These are phyloP conservation scores for Aspergillus neoniger DNA, from an alignment of 2,329 filamentous ascomycete genomes.

Conservation along the genomic window DNA sequence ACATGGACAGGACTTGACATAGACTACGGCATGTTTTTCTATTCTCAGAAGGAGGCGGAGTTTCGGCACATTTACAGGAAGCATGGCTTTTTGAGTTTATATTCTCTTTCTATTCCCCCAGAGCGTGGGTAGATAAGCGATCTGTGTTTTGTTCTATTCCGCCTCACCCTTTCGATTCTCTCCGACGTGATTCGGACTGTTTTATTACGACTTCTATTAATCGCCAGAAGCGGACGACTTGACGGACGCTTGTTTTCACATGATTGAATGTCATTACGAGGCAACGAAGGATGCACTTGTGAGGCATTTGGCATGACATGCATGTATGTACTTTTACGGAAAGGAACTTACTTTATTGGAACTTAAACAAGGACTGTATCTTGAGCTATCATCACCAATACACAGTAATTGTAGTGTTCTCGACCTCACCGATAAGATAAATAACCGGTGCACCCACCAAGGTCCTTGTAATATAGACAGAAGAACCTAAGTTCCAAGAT, in stretches of 20 bases:
- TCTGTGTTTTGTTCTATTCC: conserved; percentile 12
- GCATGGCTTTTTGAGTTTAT: conserved; percentile 9
- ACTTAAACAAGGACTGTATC: conserved; percentile 1
- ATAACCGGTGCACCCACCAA: not conserved
- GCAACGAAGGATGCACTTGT: conserved; percentile 15
- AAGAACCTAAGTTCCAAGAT: not conserved
- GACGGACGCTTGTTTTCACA: conserved; percentile 8
- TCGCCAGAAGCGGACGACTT: not conserved
- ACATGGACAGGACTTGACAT: conserved; percentile 21
- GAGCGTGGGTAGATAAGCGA: conserved; percentile 20
- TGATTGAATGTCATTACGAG: conserved; percentile 17
- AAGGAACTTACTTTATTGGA: conserved; percentile 6
- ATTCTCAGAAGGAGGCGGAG: conserved; percentile 21
- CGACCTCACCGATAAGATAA: not conserved
- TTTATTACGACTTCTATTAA: conserved; percentile 6
- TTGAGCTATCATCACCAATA: not conserved
- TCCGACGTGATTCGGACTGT: conserved; percentile 3
- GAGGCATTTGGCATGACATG: conserved; percentile 10
- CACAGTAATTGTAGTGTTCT: no score
- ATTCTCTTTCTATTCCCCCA: not conserved
- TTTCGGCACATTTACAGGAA: conserved; percentile 18
- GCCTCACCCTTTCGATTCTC: not conserved
- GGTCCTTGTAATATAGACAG: not conserved
- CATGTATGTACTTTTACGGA: conserved; percentile 17
- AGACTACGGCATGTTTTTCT: conserved; percentile 25